Evolutionary conservation across 495 filamentous ascomycete species (phyloP).

Genomic region (Podospora pseudoanserina): DNA sequence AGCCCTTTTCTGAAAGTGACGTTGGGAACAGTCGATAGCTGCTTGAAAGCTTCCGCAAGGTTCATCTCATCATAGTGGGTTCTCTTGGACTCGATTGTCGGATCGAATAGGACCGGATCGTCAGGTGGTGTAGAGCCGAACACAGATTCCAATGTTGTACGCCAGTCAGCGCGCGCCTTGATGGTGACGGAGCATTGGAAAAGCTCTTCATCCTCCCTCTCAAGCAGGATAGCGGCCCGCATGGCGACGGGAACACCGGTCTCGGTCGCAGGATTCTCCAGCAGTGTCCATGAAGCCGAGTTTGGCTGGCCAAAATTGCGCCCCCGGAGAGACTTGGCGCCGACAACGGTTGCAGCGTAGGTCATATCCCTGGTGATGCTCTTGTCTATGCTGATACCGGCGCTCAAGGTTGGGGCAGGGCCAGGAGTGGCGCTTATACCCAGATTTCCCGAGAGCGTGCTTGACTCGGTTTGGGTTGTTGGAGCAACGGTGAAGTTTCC

Average conservation of each 20-base stretch:
- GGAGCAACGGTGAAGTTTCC: background rate
- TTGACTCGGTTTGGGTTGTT: background rate
- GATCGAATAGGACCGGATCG: background rate
- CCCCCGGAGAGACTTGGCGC: background rate
- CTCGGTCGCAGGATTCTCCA: background rate
- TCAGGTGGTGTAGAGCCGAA: conserved; percentile 1
- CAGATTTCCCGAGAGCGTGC: background rate
- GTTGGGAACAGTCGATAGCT: too few species aligned
- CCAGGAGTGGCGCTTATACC: background rate
- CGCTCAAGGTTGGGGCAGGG: background rate
- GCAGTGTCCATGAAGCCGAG: background rate
- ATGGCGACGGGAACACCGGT: background rate
- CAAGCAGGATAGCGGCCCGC: background rate
- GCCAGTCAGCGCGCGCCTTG: background rate
- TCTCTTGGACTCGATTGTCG: background rate
- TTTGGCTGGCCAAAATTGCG: background rate
- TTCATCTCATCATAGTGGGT: background rate
- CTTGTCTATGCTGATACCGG: background rate
- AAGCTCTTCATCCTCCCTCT: background rate
- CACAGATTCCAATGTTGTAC: background rate
- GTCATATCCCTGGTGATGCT: background rate
- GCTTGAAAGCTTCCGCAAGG: too few species aligned
- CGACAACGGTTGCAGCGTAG: background rate
- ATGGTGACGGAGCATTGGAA: background rate
- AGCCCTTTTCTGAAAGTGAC: too few species aligned